Evolutionary conservation across 1,139 yeast species (phyloP), one percentile per base, ranked within the genome.

Genomic region (Arxiozyma slooffiae): DNA sequence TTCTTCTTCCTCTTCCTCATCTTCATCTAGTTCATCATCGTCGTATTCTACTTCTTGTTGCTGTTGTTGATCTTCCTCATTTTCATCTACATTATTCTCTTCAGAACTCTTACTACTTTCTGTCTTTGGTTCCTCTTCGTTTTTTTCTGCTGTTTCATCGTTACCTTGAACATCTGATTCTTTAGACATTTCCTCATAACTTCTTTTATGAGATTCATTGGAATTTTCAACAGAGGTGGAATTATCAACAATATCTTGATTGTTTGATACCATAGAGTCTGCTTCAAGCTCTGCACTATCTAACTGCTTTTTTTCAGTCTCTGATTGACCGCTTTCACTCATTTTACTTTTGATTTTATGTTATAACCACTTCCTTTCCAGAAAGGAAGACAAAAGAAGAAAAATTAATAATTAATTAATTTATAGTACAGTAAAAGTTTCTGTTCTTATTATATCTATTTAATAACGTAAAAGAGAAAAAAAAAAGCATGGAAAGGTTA

Each of bases 1-100:
- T 38, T 76, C 95, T 3, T 76, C 92, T 6, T 76, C 87, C 0
- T 77, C 86, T 0, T 78, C 85, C 0, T 75, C 81, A 2, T 77
- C 81, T 0, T 75, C 76, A 1, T 75, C 81, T 6, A 74, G 77
- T 1, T 67, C 71, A 2, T 62, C 67, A 20, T 62, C 58, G 38
- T 66, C 65, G 50, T 67, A 68, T 8, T 60, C 64, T 6, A 61
- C 61, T 18, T 49, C 38, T 26, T 36, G 21, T 43, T 44, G 20
- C 24, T 38, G 34, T 42, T 48, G 11, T 30, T 40, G 36, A 9
- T 30, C 30, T 38, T 38, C 51, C 20, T 47, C 47, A 20, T 21
- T 26, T 18, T 43, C n/a, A 17, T 37, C 30, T 26, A 41, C 48
- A 20, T 41, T 44, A 9, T 30, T 38, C 20, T 21, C 47, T 11